Base-by-base conservation (phyloP, 495 filamentous ascomycete species). In the Hypoxylon lienhwacheense region DNA sequence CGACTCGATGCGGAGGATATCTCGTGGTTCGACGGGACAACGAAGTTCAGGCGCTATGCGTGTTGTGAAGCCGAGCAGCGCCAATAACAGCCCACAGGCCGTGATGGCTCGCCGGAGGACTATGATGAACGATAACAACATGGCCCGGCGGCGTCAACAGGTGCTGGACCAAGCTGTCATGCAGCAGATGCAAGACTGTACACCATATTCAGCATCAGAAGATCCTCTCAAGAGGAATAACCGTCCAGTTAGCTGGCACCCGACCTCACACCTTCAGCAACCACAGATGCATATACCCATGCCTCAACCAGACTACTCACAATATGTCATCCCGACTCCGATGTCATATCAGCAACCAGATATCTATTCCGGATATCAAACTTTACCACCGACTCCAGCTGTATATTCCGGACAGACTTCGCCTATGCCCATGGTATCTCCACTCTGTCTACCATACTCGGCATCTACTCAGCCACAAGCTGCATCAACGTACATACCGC, bases 241-340 rank as follows among this genome's bases (percentile, higher is more conserved):
- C 35, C 68, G 87, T 10, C 87, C 86, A 15, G 78, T 84, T 19
- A 88, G 85, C 64, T 89, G 87, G 87, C 86, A 89, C 66, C 83
- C 86, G 8, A 73, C 73, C 14, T 73, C 77, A 12, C 71, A 75
- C 15, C 39, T 72, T 63, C 53, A 55, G 63, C 53, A 56, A 65
- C 33, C 61, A 59, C 34, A 69, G 54, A 19, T 73, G 73, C 58
- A 70, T 65, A 21, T 69, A 66, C 34, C 59, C 69, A 48, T 63
- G 62, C 55, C 63, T 25, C 55, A 71, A 61, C 56, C 55, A 36
- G 46, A 65, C 28, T 72, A 41, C 46, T 60, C 48, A 39, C 62
- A 67, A 53, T 65, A 65, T 31, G 39, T 53, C 53, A 16, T 62
- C 53, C 52, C 74, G 63, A 31, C 64, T 44, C 33, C 57, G 55